Evolutionary conservation across 148 eudicot species (phyloP).

Genomic region (Dysphania ambrosioides): DNA sequence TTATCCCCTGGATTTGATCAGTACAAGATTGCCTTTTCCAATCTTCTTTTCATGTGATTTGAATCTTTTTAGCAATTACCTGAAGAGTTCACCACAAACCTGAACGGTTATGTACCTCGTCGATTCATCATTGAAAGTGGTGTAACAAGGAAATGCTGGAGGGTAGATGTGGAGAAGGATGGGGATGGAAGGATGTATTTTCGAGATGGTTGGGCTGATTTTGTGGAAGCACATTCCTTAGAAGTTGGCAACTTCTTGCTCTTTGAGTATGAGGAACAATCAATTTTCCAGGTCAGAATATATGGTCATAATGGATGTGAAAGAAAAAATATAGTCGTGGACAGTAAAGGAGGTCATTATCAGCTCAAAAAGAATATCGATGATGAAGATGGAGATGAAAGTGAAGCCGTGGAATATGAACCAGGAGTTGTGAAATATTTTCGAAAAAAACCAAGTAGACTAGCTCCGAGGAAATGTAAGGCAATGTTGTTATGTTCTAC

Average conservation of each 20-base stretch:
- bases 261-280: constrained; percentile 28
- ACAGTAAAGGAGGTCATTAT: background rate
- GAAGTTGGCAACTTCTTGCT: constrained; percentile 28
- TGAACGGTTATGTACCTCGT: constrained; percentile 31
- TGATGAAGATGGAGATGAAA: constrained; percentile 12
- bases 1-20: background rate
- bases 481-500: background rate
- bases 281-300: constrained; percentile 27
- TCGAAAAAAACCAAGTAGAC: constrained; percentile 9
- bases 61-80: constrained; percentile 25
- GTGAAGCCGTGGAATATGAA: constrained; percentile 17
- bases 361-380: constrained; percentile 11
- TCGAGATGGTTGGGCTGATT: constrained; percentile 32
- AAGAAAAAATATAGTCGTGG: background rate
- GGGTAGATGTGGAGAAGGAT: constrained; percentile 29
- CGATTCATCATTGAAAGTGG: constrained; percentile 30
- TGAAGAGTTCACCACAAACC: constrained; percentile 19
- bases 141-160: constrained; percentile 25
- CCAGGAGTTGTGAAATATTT: background rate
- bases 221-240: constrained; percentile 27
- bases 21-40: background rate
- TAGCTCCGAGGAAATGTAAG: constrained; percentile 23
- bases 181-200: constrained; percentile 24
- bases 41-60: background rate
- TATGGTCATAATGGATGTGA: constrained; percentile 29